A percentile compares a stretch with the other conserved stretches of the same genome.
Conservation (phyloP, 306 rosid species). For the Amphicarpaea edgeworthii region DNA sequence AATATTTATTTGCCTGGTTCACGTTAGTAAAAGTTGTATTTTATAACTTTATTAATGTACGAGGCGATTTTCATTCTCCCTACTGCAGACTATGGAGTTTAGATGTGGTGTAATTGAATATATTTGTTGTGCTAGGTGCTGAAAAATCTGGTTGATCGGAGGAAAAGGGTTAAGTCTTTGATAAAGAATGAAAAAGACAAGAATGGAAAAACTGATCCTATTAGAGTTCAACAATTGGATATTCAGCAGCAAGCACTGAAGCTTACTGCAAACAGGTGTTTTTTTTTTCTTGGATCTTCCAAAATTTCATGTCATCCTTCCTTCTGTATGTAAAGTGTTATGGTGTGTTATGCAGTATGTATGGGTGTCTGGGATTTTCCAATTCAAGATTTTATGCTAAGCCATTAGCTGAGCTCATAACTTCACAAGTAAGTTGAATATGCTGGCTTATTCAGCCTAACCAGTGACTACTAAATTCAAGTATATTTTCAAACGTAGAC, state of each 20-base stretch:
- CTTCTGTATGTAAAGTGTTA: constrained; percentile 7
- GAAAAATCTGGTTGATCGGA: constrained; percentile 79
- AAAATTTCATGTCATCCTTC: constrained; percentile 28
- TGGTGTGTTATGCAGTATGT: constrained; percentile 79
- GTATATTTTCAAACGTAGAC: constrained; percentile 19
- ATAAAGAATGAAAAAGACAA: constrained; percentile 68
- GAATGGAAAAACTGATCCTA: constrained; percentile 58
- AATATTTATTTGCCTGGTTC: neutral
- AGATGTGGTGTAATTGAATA: constrained; percentile 33
- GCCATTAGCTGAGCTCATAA: constrained; percentile 94
- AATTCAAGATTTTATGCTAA: constrained; percentile 98
- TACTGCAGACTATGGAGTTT: constrained; percentile 3
- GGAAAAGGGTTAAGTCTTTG: constrained; percentile 82
- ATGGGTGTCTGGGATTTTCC: constrained; percentile 96
- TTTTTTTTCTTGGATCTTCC: constrained; percentile 26
- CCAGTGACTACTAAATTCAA: constrained; percentile 23
- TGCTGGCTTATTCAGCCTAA: constrained; percentile 31
- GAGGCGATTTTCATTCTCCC: neutral
- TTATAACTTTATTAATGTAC: neutral
- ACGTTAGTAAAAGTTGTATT: constrained; percentile 3
- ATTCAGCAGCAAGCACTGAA: constrained; percentile 97
- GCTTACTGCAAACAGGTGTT: constrained; percentile 96
- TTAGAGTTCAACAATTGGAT: constrained; percentile 87
- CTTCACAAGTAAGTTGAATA: constrained; percentile 74
- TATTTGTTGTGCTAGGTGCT: constrained; percentile 64